Evolutionary conservation across 2,329 filamentous ascomycete species (phyloP), one percentile per base, ranked within the genome.

Genomic region (Cryphonectria carpinicola): DNA sequence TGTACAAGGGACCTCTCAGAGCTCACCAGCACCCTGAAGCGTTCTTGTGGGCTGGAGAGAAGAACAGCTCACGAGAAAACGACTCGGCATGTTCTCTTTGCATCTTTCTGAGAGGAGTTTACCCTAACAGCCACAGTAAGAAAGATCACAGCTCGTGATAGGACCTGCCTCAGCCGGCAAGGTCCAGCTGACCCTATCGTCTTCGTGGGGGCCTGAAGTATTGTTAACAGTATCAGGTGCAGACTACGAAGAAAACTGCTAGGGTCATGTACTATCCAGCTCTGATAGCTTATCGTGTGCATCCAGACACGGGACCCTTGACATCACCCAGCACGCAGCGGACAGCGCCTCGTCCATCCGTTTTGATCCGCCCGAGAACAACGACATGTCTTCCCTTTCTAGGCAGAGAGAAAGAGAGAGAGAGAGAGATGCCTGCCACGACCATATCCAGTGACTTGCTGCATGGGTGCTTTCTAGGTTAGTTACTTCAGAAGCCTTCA

Each of bases 111-210:
- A 22, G 61, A 32, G 46, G 46, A 49, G 46, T 32, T 14, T 66
- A 46, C n/a, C n/a, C n/a, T 56, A 4, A 37, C 17, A 35, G n/a
- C 49, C 35, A 17, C n/a, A 35, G 54, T 39, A 10, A 46, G 54
- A 60, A 60, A 58, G 28, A 25, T 32, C 25, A 32, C 56, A 61
- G 39, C 37, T 67, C 54, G 65, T 61, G 64, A 66, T 66, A 66
- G 64, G 64, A 66, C 64, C 64, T 66, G 64, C 64, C 64, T 39
- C 64, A 66, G 64, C 54, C 32, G 64, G 64, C 64, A 56, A 66
- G 37, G 65, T 39, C 64, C 65, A 67, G 54, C 65, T 67, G 65
- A 67, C 52, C 65, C 63, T 61, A 61, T 61, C 58, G 22, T n/a
- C 58, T 6, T 28, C 28, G 63, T 65, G 63, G 63, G 63, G 63